These are phyloP conservation scores for Leptographium flavum DNA, from an alignment of 2,329 filamentous ascomycete species.

Conservation along the genomic window DNA sequence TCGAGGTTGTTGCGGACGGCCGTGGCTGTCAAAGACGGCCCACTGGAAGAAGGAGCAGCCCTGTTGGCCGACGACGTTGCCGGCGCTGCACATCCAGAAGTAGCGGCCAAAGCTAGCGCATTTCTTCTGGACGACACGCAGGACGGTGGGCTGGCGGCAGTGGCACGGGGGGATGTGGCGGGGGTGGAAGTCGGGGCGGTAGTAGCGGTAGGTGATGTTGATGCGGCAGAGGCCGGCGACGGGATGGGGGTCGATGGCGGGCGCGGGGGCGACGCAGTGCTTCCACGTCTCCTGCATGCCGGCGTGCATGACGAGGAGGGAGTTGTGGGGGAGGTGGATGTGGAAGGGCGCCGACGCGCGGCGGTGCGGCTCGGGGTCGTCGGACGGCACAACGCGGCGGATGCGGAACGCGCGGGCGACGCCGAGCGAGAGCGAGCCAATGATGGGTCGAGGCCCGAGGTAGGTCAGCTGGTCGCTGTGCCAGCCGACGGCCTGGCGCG, in stretches of 20 bases:
- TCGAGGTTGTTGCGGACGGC: no score
- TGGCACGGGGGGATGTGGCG: slow-evolving; percentile 62
- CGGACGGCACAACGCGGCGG: slow-evolving; percentile 49
- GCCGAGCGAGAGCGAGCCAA: slow-evolving; percentile 79
- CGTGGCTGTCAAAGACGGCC: slow-evolving; percentile 78
- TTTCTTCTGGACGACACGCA: slow-evolving; percentile 70
- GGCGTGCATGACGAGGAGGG: slow-evolving; percentile 86
- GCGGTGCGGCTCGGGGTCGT: slow-evolving; percentile 22
- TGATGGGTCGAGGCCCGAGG: slow-evolving; percentile 73
- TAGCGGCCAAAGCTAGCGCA: slow-evolving; percentile 60
- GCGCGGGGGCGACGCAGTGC: slow-evolving; percentile 64
- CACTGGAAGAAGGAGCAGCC: slow-evolving; percentile 71
- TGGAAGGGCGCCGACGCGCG: slow-evolving; percentile 70
- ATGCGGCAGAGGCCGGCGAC: slow-evolving; percentile 68
- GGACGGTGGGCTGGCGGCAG: slow-evolving; percentile 52
- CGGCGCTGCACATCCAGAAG: slow-evolving; percentile 87
- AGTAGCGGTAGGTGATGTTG: slow-evolving; percentile 89
- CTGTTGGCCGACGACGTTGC: slow-evolving; percentile 52
- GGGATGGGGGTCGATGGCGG: slow-evolving; percentile 71
- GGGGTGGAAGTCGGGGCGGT: slow-evolving; percentile 64
- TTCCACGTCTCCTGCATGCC: slow-evolving; percentile 99
- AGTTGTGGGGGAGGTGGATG: slow-evolving; percentile 90
- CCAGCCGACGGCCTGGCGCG: slow-evolving; percentile 72
- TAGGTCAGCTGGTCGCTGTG: slow-evolving; percentile 91
- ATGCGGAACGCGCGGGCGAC: slow-evolving; percentile 91